Evolutionary conservation across 2,329 filamentous ascomycete genomes (phyloP).

Genomic region (Trichophyton rubrum): DNA sequence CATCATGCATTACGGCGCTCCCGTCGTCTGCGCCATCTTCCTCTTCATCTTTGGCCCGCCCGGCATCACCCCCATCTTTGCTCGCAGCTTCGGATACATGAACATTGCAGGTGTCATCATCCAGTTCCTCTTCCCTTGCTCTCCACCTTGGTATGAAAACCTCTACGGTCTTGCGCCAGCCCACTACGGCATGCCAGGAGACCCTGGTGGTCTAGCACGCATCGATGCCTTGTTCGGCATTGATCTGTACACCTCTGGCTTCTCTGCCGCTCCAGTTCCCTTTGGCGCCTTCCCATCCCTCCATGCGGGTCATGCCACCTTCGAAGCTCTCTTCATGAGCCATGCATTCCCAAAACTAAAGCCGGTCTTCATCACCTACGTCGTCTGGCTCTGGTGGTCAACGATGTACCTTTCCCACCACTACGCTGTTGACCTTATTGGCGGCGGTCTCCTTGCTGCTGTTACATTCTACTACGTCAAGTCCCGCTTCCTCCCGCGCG

Average conservation of each 20-base stretch:
- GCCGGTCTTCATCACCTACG: constrained; percentile 69
- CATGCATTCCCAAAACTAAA: constrained; percentile 78
- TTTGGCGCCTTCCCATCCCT: constrained; percentile 93
- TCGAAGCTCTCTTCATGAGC: constrained; percentile 86
- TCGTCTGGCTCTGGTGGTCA: constrained; percentile 93
- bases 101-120: constrained; percentile 77
- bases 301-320: constrained; percentile 76
- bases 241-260: constrained; percentile 85
- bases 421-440: constrained; percentile 87
- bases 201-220: constrained; percentile 75
- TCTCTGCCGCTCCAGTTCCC: constrained; percentile 78
- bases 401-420: constrained; percentile 98
- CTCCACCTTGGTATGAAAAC: constrained; percentile 95
- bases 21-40: constrained; percentile 61
- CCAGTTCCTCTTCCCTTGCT: constrained; percentile 83
- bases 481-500: constrained; percentile 65
- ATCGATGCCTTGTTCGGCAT: constrained; percentile 84
- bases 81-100: constrained; percentile 82
- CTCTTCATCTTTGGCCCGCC: constrained; percentile 86
- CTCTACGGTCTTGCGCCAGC: constrained; percentile 80
- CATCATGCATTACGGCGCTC: constrained; percentile 76
- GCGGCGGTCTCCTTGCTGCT: constrained; percentile 64
- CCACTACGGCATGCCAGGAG: constrained; percentile 81
- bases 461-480: constrained; percentile 72
- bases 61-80: constrained; percentile 71